Base-by-base conservation (phyloP, 2,329 filamentous ascomycete species). In the Clarireedia paspali region DNA sequence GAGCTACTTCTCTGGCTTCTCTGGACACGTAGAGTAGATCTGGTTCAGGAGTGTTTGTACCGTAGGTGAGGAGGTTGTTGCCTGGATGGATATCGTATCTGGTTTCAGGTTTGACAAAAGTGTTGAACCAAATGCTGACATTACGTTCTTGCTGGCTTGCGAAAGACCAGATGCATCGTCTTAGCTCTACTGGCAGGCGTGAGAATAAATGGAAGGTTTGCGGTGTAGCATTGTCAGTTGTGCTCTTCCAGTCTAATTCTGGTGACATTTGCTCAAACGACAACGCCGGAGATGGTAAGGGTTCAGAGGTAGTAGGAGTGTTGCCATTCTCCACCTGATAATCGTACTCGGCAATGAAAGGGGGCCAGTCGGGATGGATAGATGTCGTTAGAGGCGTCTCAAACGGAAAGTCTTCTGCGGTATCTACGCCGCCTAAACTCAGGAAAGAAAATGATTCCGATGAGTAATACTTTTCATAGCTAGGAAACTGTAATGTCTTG, bases 261-360 rank as follows among this genome's bases (percentile, higher is more conserved):
- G 40, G 12, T 12, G 20, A 36, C 6, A 55, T 27, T 36, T 44
- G 14, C 47, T 55, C 46, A 36, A 55, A 55, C 40, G 46, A 44
- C 24, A 55, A 55, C 44, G 38, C 38, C 14, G 53, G 46, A 24
- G 53, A 55, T 34, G 46, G 46, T 26, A 27, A 24, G 10, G 24
- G 26, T 4, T 27, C 24, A 5, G 44, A 17, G 6, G 36, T 24
- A 36, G 20, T 12, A 54, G n/a, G 17, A n/a, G 30, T 36, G 39
- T 15, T 26, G 10, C 27, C 20, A 23, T 30, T 55, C 24, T 55
- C 53, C 5, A 42, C 14, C 50, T 55, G 53, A 20, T 55, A 55
- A 15, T 55, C 53, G 38, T 40, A 55, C 7, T 55, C 53, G 47
- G 39, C 36, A 10, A 55, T 50, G 20, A 50, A 55, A 12, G 14